phyloP scores from a whole-genome alignment of 2,329 filamentous ascomycete species.

The Fragosphaeria purpurea region DNA sequence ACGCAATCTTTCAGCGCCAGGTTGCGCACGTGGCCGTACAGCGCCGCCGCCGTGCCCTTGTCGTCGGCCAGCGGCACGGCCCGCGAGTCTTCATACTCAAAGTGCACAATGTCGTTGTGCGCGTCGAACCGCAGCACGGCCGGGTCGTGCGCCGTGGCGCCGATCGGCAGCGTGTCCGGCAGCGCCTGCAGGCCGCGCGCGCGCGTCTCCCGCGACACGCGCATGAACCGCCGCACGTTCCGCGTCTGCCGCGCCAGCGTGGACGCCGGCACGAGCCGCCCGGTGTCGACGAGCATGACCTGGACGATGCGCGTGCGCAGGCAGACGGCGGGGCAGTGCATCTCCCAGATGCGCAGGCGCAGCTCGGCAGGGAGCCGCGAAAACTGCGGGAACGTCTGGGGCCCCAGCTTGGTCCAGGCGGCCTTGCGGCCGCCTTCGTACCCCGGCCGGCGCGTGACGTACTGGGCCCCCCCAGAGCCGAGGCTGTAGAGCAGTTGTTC shows the following conservation, averaged over 20 bases:
- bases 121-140: constrained; percentile 9
- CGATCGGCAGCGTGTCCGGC: constrained; percentile 11
- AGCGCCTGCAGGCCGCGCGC: constrained; percentile 5
- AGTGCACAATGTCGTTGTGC: constrained; percentile 9
- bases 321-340: constrained; percentile 6
- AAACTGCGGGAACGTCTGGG: constrained; percentile 8
- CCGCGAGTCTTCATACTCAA: constrained; percentile 1
- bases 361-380: constrained; percentile 10
- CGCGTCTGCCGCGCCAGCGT: constrained; percentile 1
- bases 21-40: constrained; percentile 3
- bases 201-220: constrained; percentile 11
- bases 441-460: no score
- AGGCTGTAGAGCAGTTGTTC: no score
- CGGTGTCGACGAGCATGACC: background rate
- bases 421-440: no score
- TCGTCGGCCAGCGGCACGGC: no score
- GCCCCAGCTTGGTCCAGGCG: no score
- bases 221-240: constrained; percentile 5
- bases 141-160: background rate
- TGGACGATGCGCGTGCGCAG: constrained; percentile 3
- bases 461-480: no score
- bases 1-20: constrained; percentile 4
- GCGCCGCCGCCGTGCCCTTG: background rate
- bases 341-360: constrained; percentile 12
- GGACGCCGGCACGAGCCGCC: background rate